Base-by-base conservation (phyloP, 306 rosid genomes). In the Vicia faba region DNA sequence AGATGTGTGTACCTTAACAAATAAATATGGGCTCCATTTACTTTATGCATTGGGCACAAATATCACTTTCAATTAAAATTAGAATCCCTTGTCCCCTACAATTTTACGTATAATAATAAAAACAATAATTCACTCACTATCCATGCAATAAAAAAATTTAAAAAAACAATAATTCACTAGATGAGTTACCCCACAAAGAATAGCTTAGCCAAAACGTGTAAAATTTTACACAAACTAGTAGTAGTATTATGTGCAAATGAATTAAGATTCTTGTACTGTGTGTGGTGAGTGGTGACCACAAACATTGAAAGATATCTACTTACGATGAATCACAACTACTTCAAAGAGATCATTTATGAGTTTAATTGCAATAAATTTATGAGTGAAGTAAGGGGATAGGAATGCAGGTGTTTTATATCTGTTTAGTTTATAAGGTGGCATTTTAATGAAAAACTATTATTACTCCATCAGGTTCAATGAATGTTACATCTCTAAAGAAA, bases 41-140 rank as follows among this genome's bases (percentile, higher is more conserved):
- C 66, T 44, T 25, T 3, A 11, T 69, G 41, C 69, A 36, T 59
- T 44, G 12, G 5, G 29, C 29, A 69, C 35, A 31, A 8, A 54
- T 12, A 54, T 76, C 80, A 62, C 72, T 65, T 73, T 73, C 80
- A 11, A 13, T 53, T 29, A 12, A 69, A 68, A 50, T 51, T 29
- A 15, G 65, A 55, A 51, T 19, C 11, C 64, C 3, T 3, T 61
- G 80, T 61, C 65, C 75, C 79, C 59, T 61, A 13, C 57, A 60
- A 61, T 31, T 62, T 63, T 43, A 75, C 70, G 71, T 75, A 61
- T 31, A 16, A n/a, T 19, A 16, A 19, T 19, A 29, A 50, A 50
- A 61, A 5, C 58, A 68, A 69, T 69, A 61, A 75, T 70, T 53
- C 58, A 75, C 63, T 53, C 58, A 11, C 6, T 28, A 16, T 50